Evolutionary conservation across 495 filamentous ascomycete genomes (phyloP), one percentile per base, ranked within the genome.

Genomic region (Annulohypoxylon moriforme): DNA sequence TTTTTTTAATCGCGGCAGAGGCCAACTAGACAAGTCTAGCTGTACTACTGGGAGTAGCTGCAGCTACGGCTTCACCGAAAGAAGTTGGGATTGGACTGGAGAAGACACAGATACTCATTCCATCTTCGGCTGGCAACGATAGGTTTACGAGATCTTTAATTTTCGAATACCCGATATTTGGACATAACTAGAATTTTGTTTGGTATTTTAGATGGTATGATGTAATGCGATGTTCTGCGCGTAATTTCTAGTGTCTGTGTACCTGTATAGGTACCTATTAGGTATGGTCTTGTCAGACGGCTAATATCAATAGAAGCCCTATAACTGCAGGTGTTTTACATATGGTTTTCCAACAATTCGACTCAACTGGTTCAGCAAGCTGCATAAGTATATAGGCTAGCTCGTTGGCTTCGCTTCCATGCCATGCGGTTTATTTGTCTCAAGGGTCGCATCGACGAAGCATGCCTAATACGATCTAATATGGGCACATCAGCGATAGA

Each of bases 71-170:
- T 60, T 25, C n/a, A 14, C 13, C 20, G 34, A 55, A 38, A 25
- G 29, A 59, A 18, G 57, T 60, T 42, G 27, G 49, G 13, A 42
- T 56, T 52, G 34, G 46, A 13, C 34, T 31, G 33, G 55, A 16
- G 49, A 56, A 36, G 55, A 58, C 11, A 33, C 36, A 50, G 50
- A 58, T 42, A 22, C 53, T 63, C 47, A 20, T 52, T 69, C 42
- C 49, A 29, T 69, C 57, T 65, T 73, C 65, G 61, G 47, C 71
- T 67, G 71, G 71, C 40, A 22, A 68, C 44, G 71, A 69, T 57
- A 65, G 66, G 60, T 52, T 66, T 13, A 59, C 55, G 66, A 69
- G 47, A 50, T 61, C 24, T 0, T 55, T 63, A 60, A 53, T 64
- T 1, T 73, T 60, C 40, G 31, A 62, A 66, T 65, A 58, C 61